These are phyloP conservation scores for Suhomyces pyralidae DNA, from an alignment of 805 yeast species.

Conservation along the genomic window DNA sequence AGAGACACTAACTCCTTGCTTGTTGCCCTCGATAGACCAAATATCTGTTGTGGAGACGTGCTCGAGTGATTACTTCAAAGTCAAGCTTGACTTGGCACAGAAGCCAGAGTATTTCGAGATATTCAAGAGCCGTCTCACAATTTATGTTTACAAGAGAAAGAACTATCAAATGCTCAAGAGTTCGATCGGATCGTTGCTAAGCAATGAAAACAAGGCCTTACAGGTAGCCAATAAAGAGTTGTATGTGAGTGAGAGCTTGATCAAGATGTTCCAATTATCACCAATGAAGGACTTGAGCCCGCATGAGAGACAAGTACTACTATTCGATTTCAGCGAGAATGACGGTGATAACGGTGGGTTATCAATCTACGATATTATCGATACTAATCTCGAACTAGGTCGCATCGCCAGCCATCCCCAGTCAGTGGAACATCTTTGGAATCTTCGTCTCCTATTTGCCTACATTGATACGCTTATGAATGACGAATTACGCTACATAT, in stretches of 20 bases:
- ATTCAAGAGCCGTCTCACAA: slow-evolving; percentile 43
- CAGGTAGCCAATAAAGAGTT: slow-evolving; percentile 27
- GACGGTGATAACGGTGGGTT: slow-evolving; percentile 26
- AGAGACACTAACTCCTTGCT: slow-evolving; percentile 55
- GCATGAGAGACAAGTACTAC: slow-evolving; percentile 30
- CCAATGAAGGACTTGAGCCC: slow-evolving; percentile 19
- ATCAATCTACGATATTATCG: slow-evolving; percentile 46
- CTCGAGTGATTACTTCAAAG: slow-evolving; percentile 51
- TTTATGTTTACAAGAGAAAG: slow-evolving; percentile 50
- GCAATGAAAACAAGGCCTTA: slow-evolving; percentile 30
- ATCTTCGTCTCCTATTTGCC: slow-evolving; percentile 57
- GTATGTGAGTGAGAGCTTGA: slow-evolving; percentile 22
- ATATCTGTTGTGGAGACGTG: slow-evolving; percentile 48
- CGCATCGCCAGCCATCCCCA: slow-evolving; percentile 41
- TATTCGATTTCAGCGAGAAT: slow-evolving; percentile 22
- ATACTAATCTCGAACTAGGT: slow-evolving; percentile 52
- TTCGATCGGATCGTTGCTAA: slow-evolving; percentile 30
- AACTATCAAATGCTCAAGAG: slow-evolving; percentile 38
- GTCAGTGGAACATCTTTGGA: slow-evolving; percentile 58
- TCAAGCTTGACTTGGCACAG: slow-evolving; percentile 41
- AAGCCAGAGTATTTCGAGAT: slow-evolving; percentile 42
- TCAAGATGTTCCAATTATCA: slow-evolving; percentile 19
- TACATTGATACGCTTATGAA: slow-evolving; percentile 47
- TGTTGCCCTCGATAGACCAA: slow-evolving; percentile 57
- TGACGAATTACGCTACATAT: slow-evolving; percentile 43